Evolutionary conservation across 192 early-diverging fungal species (phyloP).

Genomic region (Rhizoclosmatium sp.): DNA sequence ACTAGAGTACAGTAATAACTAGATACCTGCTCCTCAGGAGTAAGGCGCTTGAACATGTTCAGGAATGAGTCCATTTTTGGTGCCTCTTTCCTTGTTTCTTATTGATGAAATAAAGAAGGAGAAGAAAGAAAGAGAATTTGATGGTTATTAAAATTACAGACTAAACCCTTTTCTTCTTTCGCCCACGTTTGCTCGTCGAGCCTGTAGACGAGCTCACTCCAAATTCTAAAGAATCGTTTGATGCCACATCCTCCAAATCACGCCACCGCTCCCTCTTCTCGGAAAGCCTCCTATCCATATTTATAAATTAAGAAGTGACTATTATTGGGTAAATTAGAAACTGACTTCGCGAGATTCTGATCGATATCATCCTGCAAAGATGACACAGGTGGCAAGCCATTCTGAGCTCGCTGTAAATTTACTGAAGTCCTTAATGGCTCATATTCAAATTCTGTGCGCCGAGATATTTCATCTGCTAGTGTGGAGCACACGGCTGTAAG

Average conservation of each 20-base stretch:
- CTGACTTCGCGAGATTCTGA: background rate
- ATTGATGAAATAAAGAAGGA: too few relatives aligned
- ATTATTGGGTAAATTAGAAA: background rate
- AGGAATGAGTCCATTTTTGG: slow-evolving; percentile 17
- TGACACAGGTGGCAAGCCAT: slow-evolving; percentile 1
- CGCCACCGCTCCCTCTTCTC: background rate
- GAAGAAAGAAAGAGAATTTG: too few relatives aligned
- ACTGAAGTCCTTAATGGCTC: too few relatives aligned
- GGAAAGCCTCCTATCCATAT: background rate
- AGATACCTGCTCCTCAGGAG: slow-evolving; percentile 61
- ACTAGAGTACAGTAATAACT: background rate
- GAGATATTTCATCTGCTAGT: too few relatives aligned
- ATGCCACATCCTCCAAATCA: background rate
- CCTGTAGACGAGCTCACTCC: background rate
- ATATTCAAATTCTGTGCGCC: too few relatives aligned
- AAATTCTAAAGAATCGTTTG: background rate
- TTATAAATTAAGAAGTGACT: background rate
- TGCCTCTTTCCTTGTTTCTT: too few relatives aligned
- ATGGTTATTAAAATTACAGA: background rate
- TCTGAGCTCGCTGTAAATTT: background rate
- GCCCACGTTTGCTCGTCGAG: background rate
- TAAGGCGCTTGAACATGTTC: slow-evolving; percentile 44
- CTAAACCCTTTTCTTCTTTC: background rate
- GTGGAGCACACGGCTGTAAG: too few relatives aligned
- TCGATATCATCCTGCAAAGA: slow-evolving; percentile 23